phyloP scores from a whole-genome alignment of 768 basidiomycete species.

The Boletus vermiculosoides region DNA sequence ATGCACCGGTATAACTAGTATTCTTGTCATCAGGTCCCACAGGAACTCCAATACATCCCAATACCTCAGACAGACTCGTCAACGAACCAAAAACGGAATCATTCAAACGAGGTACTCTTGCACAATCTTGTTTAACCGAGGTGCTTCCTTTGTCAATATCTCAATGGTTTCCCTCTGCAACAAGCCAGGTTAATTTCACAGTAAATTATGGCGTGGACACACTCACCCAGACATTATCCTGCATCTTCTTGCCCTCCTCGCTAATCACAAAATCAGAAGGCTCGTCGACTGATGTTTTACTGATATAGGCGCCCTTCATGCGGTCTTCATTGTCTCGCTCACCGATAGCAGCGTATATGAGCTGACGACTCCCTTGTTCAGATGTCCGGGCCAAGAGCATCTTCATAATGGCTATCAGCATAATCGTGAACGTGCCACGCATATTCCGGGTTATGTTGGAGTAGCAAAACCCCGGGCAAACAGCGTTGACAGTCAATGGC shows the following conservation, averaged over 20 bases:
- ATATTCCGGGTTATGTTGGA: conserved; percentile 16
- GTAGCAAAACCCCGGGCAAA: conserved; percentile 36
- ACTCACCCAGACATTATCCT: conserved; percentile 38
- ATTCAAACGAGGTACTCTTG: conserved; percentile 8
- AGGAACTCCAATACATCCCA: too few relatives aligned
- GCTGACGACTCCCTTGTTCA: too few relatives aligned
- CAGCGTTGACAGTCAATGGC: conserved; percentile 25
- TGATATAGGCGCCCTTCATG: conserved; percentile 26
- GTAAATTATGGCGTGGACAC: background rate
- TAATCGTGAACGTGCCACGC: background rate
- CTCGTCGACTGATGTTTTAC: conserved; percentile 14
- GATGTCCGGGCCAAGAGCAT: too few relatives aligned
- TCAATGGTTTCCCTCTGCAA: too few relatives aligned
- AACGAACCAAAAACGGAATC: too few relatives aligned
- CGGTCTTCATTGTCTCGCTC: conserved; percentile 19
- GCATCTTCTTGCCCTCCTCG: conserved; percentile 27
- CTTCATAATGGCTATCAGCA: conserved; percentile 3
- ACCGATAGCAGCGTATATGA: too few relatives aligned
- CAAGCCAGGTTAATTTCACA: background rate
- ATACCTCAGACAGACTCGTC: too few relatives aligned
- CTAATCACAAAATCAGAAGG: conserved; percentile 35
- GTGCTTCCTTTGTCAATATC: conserved; percentile 4
- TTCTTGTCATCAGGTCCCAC: too few relatives aligned
- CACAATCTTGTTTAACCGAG: conserved; percentile 15
- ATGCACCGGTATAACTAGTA: too few relatives aligned